phyloP scores from a whole-genome alignment of 345 rosid genomes.

The Eucalyptus globulus region DNA sequence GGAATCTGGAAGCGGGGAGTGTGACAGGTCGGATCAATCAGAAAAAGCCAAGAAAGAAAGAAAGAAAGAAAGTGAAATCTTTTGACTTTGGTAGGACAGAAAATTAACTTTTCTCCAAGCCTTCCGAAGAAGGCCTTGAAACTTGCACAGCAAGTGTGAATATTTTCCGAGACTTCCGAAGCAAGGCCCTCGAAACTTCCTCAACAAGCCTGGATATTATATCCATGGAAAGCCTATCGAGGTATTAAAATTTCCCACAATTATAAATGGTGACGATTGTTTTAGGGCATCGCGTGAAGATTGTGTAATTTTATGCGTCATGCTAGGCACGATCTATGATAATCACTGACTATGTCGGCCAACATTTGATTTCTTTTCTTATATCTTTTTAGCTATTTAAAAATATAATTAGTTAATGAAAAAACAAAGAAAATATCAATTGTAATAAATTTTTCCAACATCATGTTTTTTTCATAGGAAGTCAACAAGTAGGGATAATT shows the following conservation, averaged over 20 bases:
- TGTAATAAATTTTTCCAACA: not conserved
- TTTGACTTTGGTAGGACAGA: not conserved
- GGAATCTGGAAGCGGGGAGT: not conserved
- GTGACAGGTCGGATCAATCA: not conserved
- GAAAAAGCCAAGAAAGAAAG: not conserved
- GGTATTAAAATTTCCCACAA: not conserved
- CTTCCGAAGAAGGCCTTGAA: not conserved
- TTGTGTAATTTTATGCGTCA: not conserved
- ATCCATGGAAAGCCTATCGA: not conserved
- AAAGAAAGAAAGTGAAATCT: not conserved
- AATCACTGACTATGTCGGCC: accelerated
- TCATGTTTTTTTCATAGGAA: not conserved
- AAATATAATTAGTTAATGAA: not conserved
- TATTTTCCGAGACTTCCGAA: not conserved
- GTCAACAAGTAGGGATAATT: not conserved
- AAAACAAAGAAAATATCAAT: not conserved
- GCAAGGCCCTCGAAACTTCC: not conserved
- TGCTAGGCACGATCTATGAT: not conserved
- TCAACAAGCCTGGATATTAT: not conserved
- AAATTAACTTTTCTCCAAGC: not conserved
- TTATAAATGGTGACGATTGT: not conserved
- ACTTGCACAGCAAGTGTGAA: not conserved
- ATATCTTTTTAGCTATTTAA: not conserved
- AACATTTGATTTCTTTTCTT: not conserved
- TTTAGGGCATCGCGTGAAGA: not conserved